Conservation (phyloP, 305 asterid species). For the Solanum hybrid region DNA sequence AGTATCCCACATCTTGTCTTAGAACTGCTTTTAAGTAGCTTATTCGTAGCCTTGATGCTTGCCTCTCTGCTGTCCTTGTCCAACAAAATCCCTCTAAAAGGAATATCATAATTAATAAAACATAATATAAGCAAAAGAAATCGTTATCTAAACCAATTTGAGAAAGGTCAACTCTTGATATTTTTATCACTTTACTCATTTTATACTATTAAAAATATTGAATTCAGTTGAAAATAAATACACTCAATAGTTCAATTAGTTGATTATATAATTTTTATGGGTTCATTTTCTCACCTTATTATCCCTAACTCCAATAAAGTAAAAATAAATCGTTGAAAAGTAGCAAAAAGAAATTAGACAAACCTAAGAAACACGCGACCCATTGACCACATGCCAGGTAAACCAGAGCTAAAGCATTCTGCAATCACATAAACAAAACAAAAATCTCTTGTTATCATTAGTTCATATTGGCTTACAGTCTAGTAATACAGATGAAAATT, state of each 20-base stretch:
- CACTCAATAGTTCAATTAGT: too few relatives aligned
- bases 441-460: background rate
- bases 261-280: background rate
- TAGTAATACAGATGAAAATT: background rate
- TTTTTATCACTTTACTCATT: background rate
- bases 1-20: constrained; percentile 93
- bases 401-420: constrained; percentile 71
- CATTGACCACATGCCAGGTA: constrained; percentile 79
- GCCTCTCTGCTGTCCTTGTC: constrained; percentile 95
- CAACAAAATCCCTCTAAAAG: constrained; percentile 86
- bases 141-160: background rate
- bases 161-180: too few relatives aligned
- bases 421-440: constrained; percentile 7
- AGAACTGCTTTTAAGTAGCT: constrained; percentile 78
- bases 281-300: background rate
- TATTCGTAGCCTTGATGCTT: constrained; percentile 66
- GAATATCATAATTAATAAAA: background rate
- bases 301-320: background rate
- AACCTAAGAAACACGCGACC: constrained; percentile 64
- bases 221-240: too few relatives aligned
- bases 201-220: background rate
- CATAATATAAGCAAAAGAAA: background rate
- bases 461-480: background rate
- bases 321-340: background rate
- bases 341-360: background rate